phyloP scores from a whole-genome alignment of 768 basidiomycete genomes.

The Russula dissimulans region DNA sequence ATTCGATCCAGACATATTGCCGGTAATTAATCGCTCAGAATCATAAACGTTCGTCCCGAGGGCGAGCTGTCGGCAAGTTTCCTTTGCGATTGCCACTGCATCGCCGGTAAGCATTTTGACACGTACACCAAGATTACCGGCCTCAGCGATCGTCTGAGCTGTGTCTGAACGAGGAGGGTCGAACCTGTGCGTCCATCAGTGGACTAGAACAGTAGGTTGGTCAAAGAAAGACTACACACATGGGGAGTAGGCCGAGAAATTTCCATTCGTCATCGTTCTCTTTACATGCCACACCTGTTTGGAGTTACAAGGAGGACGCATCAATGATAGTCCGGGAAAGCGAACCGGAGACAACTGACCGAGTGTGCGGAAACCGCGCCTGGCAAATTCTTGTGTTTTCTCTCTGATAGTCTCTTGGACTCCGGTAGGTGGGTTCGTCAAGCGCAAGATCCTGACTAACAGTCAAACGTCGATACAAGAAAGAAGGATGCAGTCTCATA shows the following conservation, averaged over 20 bases:
- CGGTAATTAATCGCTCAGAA: conserved; percentile 35
- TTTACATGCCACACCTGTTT: conserved; percentile 33
- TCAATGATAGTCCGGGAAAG: not conserved
- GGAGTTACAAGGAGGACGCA: not conserved
- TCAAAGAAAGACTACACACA: conserved; percentile 8
- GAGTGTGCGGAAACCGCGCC: conserved; percentile 37
- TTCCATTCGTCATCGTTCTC: conserved; percentile 36
- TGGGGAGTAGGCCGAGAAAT: conserved; percentile 32
- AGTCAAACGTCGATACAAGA: not conserved
- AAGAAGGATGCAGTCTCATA: conserved; percentile 12
- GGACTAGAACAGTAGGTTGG: not conserved
- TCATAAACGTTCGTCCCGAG: conserved; percentile 40
- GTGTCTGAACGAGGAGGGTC: conserved; percentile 41
- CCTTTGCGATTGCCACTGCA: conserved; percentile 41
- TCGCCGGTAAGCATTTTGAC: conserved; percentile 47
- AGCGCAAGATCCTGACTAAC: conserved; percentile 31
- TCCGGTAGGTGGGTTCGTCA: conserved; percentile 28
- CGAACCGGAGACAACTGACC: conserved; percentile 15
- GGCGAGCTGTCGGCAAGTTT: conserved; percentile 37
- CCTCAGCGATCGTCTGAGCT: conserved; percentile 36
- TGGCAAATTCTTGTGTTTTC: conserved; percentile 32
- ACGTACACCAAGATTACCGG: conserved; percentile 33
- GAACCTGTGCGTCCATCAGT: conserved; percentile 28
- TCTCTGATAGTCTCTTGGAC: conserved; percentile 29
- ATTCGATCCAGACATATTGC: conserved; percentile 35